Evolutionary conservation across 1,284 basidiomycete species (phyloP), one percentile per base, ranked within the genome.

Genomic region (Rhodotorula mucilaginosa): DNA sequence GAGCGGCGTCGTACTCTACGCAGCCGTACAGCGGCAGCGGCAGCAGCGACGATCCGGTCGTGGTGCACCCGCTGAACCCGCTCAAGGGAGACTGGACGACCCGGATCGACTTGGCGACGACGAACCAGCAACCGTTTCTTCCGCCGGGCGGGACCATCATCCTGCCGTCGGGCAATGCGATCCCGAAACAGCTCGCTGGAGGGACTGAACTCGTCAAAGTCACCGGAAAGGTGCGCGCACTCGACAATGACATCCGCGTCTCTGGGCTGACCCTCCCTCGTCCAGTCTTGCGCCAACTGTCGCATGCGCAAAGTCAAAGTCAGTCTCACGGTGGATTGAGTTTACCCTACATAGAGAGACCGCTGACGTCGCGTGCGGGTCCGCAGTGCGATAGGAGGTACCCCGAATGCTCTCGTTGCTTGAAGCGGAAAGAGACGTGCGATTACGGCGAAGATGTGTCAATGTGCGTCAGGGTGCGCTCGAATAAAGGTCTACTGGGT

Each of bases 391-490:
- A 74, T 47, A 65, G 73, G 1, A 26, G 66, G 16, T 69, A 68
- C 23, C 73, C 73, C 1, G 61, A 72, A 21, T 74, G 73, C n/a
- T 52, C 70, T 10, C 54, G 70, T n/a, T 74, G 67, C 31, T 39
- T 57, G 57, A 72, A 72, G 61, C 64, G 73, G 3, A 69, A 60
- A 23, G 73, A 74, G 56, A 4, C 6, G 12, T 74, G 73, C 51
- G 73, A 74, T 18, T 74, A 70, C 46, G 68, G 68, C 19, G 66
- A 72, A 15, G 73, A 72, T 8, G 64, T 74, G 12, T 64, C 71
- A 1, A 61, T 74, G 73, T 74, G 39, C 39, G 39, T 44, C 39
- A 2, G 39, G 10, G 12, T 44, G 39, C 39, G 1, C 39, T 44
- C 39, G 39, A 2, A 13, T 26, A 12, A 8, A 44, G 39, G 39